These are phyloP conservation scores for Globisporangium recalcitrans DNA, from an alignment of 352 stramenopile genomes.

Conservation along the genomic window DNA sequence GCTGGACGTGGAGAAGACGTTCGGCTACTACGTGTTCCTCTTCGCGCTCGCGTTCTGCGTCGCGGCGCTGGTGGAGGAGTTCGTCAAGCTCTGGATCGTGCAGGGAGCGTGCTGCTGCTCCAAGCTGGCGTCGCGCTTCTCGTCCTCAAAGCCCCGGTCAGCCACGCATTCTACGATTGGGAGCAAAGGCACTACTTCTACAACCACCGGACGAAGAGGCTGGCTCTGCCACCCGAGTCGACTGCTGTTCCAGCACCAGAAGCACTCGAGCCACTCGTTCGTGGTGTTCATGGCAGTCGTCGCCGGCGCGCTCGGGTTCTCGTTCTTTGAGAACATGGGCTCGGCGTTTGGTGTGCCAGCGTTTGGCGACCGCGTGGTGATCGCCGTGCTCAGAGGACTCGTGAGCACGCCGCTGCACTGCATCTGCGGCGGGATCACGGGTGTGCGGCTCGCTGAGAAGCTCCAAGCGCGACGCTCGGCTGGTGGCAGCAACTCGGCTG, in stretches of 20 bases:
- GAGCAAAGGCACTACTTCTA: no score
- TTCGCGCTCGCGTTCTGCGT: constrained; percentile 49
- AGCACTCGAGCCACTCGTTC: constrained; percentile 45
- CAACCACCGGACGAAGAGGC: constrained; percentile 14
- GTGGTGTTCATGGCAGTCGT: constrained; percentile 57
- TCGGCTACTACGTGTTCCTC: constrained; percentile 61
- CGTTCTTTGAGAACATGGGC: constrained; percentile 51
- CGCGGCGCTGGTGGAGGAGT: constrained; percentile 58
- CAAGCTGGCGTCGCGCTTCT: constrained; percentile 2
- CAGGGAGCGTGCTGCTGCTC: constrained; percentile 40
- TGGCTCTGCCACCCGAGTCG: constrained; percentile 49
- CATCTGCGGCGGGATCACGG: constrained; percentile 60
- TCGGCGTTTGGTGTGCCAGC: constrained; percentile 37
- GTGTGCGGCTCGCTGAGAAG: constrained; percentile 45
- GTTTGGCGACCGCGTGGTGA: constrained; percentile 29
- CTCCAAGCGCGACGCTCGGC: constrained; percentile 21
- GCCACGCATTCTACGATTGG: neutral
- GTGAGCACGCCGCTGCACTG: constrained; percentile 53
- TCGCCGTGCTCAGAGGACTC: constrained; percentile 34
- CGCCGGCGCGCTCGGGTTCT: constrained; percentile 51
- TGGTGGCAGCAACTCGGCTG: neutral
- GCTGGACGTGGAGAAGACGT: constrained; percentile 47
- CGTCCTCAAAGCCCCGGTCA: neutral
- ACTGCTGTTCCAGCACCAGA: constrained; percentile 36
- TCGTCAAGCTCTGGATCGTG: constrained; percentile 64